These are phyloP conservation scores for Aphanomyces invadans DNA, from an alignment of 352 stramenopile genomes.

Conservation along the genomic window DNA sequence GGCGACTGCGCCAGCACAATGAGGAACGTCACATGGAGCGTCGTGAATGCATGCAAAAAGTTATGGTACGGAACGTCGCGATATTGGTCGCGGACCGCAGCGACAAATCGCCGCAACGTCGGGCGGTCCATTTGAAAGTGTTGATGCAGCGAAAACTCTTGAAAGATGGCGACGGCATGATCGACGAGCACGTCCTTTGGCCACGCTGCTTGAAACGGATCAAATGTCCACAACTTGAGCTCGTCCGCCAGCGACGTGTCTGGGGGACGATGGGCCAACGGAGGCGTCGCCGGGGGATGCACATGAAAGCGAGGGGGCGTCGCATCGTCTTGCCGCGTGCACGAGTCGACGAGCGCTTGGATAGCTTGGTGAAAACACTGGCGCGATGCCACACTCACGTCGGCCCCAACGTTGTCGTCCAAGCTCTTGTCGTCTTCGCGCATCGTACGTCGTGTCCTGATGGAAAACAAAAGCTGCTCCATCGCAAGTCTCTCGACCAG, in stretches of 20 bases:
- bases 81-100: conserved; percentile 63
- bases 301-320: too few relatives aligned
- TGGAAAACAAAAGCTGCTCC: too few relatives aligned
- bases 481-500: too few relatives aligned
- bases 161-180: conserved; percentile 63
- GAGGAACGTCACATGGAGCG: conserved; percentile 72
- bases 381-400: too few relatives aligned
- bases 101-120: conserved; percentile 59
- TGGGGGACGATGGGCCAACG: not conserved
- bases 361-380: not conserved
- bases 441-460: too few relatives aligned
- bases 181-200: conserved; percentile 57
- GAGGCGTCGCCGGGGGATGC: too few relatives aligned
- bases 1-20: conserved; percentile 51
- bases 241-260: conserved; percentile 38
- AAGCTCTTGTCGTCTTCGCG: too few relatives aligned
- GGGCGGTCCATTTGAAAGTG: conserved; percentile 44
- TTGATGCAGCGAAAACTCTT: conserved; percentile 53
- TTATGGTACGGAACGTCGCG: conserved; percentile 82
- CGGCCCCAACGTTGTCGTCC: too few relatives aligned
- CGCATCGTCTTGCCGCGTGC: too few relatives aligned
- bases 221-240: conserved; percentile 41
- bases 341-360: conserved; percentile 38
- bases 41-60: conserved; percentile 76
- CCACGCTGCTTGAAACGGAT: conserved; percentile 41